Percentiles rank a stretch among this genome's conserved stretches.
These are phyloP conservation scores for Plectranthus barbatus DNA, from an alignment of 257 asterid species.

Conservation along the genomic window DNA sequence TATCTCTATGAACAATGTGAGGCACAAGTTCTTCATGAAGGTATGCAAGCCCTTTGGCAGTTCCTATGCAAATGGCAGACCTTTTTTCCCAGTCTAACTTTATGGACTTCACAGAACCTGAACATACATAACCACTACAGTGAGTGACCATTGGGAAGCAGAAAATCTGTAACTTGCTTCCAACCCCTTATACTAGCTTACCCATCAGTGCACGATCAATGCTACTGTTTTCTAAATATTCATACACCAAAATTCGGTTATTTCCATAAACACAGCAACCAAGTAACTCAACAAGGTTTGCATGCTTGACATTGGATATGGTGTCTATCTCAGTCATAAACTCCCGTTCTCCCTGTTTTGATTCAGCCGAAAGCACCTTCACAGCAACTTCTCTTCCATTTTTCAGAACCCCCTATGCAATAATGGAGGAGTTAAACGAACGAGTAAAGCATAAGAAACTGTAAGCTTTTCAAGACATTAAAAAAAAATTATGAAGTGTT, in stretches of 20 bases:
- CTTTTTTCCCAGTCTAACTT: constrained; percentile 63
- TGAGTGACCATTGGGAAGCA: constrained; percentile 8
- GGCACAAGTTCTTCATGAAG: constrained; percentile 85
- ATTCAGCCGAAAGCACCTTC: constrained; percentile 68
- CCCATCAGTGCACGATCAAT: constrained; percentile 72
- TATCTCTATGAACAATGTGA: constrained; percentile 74
- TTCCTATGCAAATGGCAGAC: constrained; percentile 68
- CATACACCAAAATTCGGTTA: constrained; percentile 70
- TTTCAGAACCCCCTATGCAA: constrained; percentile 60
- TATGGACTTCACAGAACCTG: constrained; percentile 44
- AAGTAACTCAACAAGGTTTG: constrained; percentile 76
- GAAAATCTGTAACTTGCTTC: neutral
- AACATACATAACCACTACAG: constrained; percentile 7
- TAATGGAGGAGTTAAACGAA: constrained; percentile 21
- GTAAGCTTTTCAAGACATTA: constrained; percentile 2
- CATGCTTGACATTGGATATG: constrained; percentile 74
- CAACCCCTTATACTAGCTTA: constrained; percentile 18
- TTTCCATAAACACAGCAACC: constrained; percentile 76
- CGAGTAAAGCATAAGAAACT: neutral
- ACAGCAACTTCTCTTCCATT: constrained; percentile 60
- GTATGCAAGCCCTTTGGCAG: too few relatives aligned
- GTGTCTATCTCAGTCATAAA: constrained; percentile 81
- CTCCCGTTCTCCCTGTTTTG: constrained; percentile 77
- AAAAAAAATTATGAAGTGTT: constrained; percentile 1
- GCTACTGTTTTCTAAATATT: constrained; percentile 72